Evolutionary conservation across 352 stramenopile genomes (phyloP), one percentile per base, ranked within the genome.

Genomic region (Pythium guiyangense): DNA sequence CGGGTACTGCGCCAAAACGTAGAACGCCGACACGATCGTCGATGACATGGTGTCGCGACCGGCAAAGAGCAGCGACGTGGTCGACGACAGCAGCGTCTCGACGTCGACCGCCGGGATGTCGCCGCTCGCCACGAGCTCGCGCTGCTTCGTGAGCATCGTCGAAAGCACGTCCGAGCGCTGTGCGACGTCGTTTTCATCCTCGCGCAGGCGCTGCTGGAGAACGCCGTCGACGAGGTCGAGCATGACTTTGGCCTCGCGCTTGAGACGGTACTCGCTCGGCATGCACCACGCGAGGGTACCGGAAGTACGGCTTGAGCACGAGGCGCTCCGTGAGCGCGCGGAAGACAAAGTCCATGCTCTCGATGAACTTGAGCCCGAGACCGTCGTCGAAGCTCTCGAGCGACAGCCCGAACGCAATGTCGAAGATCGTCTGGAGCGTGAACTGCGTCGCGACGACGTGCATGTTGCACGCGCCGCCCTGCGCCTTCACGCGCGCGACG

Each of bases 291-390:
- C 59, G 25, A 84, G 53, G n/a, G 40, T 70, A 54, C 46, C 79
- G 76, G 59, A 84, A 85, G 62, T 84, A 76, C 18, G 82, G 74
- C 48, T 84, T 80, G 40, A 82, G 15, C 60, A 88, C 76, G 17
- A 81, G 60, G 11, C 71, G 64, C 9, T 66, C 66, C 0, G 71
- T 66, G 25, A 67, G 76, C 54, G 80, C 69, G 25, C 66, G 57
- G 57, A 85, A 80, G 10, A 78, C 63, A 44, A 73, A 76, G 40
- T 75, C 60, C 65, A 92, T 88, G 51, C 59, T 60, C 6, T 58
- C 46, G 9, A 76, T 79, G 60, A 83, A 79, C 39, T 42, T 50
- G 25, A 51, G 17, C 0, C 42, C 52, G 1, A 76, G 60, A 1
- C 67, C 57, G 22, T 67, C 50, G 20, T 77, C 59, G 18, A 77